Evolutionary conservation across 129 eudicot species (phyloP).

Genomic region (Ambrosia trifida): DNA sequence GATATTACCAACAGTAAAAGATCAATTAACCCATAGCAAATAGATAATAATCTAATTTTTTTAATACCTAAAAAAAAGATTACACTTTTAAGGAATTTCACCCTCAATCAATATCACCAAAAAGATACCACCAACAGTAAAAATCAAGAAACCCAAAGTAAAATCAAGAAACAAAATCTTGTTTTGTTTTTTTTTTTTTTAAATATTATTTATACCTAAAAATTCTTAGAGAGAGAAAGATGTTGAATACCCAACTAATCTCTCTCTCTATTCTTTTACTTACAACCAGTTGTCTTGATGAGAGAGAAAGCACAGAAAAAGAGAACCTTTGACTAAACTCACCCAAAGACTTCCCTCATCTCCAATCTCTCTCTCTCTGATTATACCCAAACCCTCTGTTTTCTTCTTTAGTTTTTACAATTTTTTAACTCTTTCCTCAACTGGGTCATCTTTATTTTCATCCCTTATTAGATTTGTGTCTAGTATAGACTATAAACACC

Average conservation of each 20-base stretch:
- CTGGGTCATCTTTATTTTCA: slow-evolving; percentile 25
- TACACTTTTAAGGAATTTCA: too few species aligned
- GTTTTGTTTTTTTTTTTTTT: not conserved
- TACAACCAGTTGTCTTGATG: slow-evolving; percentile 40
- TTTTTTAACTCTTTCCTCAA: slow-evolving; percentile 2
- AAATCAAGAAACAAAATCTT: not conserved
- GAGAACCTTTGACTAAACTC: slow-evolving; percentile 50
- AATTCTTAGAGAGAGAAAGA: not conserved
- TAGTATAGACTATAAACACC: not conserved
- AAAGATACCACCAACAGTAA: not conserved
- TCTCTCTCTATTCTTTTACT: slow-evolving; percentile 21
- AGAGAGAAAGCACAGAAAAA: slow-evolving; percentile 47
- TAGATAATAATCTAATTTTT: not conserved
- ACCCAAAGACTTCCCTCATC: slow-evolving; percentile 28
- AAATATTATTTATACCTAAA: too few species aligned
- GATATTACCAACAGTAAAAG: not conserved
- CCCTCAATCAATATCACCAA: not conserved
- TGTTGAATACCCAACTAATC: slow-evolving; percentile 21
- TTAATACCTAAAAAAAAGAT: not conserved
- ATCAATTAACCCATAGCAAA: too few species aligned
- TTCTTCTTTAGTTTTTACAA: slow-evolving; percentile 8
- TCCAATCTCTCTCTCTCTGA: slow-evolving; percentile 22
- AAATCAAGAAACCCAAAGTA: not conserved
- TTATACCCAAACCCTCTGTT: slow-evolving; percentile 25
- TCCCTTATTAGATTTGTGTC: slow-evolving; percentile 15